Percentiles rank a stretch among this genome's conserved stretches.
Conservation (phyloP, 768 basidiomycete species). For the Trametes gibbosa region DNA sequence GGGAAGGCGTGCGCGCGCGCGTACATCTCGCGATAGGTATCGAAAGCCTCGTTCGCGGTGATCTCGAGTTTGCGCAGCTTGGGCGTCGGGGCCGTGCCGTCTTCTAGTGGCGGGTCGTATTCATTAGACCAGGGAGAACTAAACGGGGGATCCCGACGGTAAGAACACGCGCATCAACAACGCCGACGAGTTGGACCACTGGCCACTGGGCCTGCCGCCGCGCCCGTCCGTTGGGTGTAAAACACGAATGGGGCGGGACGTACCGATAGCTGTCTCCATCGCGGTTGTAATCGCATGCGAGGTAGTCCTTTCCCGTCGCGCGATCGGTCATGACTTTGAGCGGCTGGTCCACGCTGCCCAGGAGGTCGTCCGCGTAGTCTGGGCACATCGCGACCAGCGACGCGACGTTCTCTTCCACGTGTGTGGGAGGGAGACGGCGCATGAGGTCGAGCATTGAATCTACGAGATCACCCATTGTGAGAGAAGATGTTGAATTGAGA, state of each 20-base stretch:
- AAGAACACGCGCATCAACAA: background rate
- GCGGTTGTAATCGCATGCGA: constrained; percentile 91
- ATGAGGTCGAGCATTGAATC: constrained; percentile 95
- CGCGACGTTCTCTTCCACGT: constrained; percentile 83
- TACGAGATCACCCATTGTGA: constrained; percentile 68
- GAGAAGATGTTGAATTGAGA: background rate
- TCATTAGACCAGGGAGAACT: constrained; percentile 99
- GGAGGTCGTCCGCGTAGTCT: constrained; percentile 92
- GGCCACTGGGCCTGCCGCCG: too few relatives aligned
- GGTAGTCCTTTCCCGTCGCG: constrained; percentile 82
- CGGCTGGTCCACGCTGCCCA: constrained; percentile 94
- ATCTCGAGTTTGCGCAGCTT: constrained; percentile 91
- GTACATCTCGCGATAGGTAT: constrained; percentile 94
- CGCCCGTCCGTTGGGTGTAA: background rate
- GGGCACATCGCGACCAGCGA: constrained; percentile 81
- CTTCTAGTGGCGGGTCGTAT: constrained; percentile 87
- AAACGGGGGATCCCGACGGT: background rate
- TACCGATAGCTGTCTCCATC: constrained; percentile 91
- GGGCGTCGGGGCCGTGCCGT: constrained; percentile 81
- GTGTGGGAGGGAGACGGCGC: constrained; percentile 90
- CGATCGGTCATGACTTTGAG: constrained; percentile 78
- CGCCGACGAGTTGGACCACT: too few relatives aligned
- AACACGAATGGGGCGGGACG: background rate
- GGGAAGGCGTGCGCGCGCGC: constrained; percentile 23
- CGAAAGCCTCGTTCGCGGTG: constrained; percentile 93